Base-by-base conservation (phyloP, 1,284 basidiomycete genomes). In the Puccinia triticina region DNA sequence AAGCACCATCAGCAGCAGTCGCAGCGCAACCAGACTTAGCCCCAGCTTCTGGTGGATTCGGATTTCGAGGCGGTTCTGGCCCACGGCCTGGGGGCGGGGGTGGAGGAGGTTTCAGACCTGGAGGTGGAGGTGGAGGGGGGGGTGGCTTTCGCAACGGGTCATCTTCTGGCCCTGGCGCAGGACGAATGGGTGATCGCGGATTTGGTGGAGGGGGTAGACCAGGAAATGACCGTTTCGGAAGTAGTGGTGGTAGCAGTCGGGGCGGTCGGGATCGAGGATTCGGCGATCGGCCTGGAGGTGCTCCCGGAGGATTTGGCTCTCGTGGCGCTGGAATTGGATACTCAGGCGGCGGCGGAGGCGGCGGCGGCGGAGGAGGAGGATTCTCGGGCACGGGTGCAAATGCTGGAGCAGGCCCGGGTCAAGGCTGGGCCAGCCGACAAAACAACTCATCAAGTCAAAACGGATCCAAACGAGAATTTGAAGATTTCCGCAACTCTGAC, bases 1-100 rank as follows among this genome's bases (percentile, higher is more conserved):
- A 97, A 87, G 93, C 93, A 4, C 90, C 91, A 26, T 86, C 50
- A 29, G 72, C 64, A 32, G 43, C 72, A 4, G 55, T 53, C 40
- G 80, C 53, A 40, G 80, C 80, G 21, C 67, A 48, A 23, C 50
- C 78, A 46, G 71, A 72, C 4, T 53, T 72, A 14, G 48, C 73
- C 1, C 29, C 71, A 75, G 21, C 64, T n/a, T 84, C 83, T 55
- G 83, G 84, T 66, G 78, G 85, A 21, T 76, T 81, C 61, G 79
- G 79, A 21, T 81, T 81, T 34, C 72, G 80, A 29, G 80, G 85
- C 18, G 85, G 86, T 12, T 84, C 85, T 79, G 85, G 89, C 29
- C 87, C 87, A 84, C 86, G 89, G 40, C 88, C 89, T 53, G 89
- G 89, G 29, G 87, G 88, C 5, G 84, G 85, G 26, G 84, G 84